phyloP scores from a whole-genome alignment of 2,329 filamentous ascomycete genomes.

The Penicillium sp. region DNA sequence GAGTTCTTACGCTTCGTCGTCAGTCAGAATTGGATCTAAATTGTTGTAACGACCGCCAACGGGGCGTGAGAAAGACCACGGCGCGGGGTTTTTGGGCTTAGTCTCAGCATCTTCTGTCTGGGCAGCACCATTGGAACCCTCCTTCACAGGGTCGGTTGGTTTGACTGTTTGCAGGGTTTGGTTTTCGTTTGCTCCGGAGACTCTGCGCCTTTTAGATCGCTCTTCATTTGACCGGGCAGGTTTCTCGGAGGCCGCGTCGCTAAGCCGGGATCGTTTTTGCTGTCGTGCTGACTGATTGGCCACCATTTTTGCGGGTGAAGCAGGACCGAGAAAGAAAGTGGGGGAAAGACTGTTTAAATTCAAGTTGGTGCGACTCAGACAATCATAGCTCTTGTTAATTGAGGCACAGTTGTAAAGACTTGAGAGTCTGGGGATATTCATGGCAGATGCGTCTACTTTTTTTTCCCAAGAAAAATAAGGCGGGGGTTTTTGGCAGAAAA shows the following conservation, averaged over 20 bases:
- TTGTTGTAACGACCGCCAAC: conserved; percentile 56
- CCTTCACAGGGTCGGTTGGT: conserved; percentile 17
- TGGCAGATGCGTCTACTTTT: conserved; percentile 18
- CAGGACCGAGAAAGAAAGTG: not conserved
- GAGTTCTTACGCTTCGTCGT: conserved; percentile 53
- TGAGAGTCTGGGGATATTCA: not conserved
- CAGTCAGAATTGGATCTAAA: conserved; percentile 56
- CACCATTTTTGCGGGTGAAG: conserved; percentile 13
- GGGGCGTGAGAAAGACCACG: conserved; percentile 50
- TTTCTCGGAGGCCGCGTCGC: conserved; percentile 27
- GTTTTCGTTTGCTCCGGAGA: conserved; percentile 22
- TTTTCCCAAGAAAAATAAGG: conserved; percentile 16
- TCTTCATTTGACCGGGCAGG: conserved; percentile 23
- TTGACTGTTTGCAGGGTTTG: conserved; percentile 28
- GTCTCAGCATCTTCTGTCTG: conserved; percentile 12
- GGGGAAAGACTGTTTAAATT: not conserved
- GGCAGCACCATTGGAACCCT: conserved; percentile 15
- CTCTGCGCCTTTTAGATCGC: conserved; percentile 31
- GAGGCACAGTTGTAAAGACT: not conserved
- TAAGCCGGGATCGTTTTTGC: conserved; percentile 32
- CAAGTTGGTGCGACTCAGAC: not conserved
- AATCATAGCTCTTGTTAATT: not conserved
- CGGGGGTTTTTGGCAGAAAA: conserved; percentile 20
- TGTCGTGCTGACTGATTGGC: conserved; percentile 19
- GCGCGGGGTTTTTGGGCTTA: conserved; percentile 14